Percentiles rank a stretch among this genome's conserved stretches.
Evolutionary conservation across 2,329 filamentous ascomycete species (phyloP).

Genomic region (Aureobasidium lini): DNA sequence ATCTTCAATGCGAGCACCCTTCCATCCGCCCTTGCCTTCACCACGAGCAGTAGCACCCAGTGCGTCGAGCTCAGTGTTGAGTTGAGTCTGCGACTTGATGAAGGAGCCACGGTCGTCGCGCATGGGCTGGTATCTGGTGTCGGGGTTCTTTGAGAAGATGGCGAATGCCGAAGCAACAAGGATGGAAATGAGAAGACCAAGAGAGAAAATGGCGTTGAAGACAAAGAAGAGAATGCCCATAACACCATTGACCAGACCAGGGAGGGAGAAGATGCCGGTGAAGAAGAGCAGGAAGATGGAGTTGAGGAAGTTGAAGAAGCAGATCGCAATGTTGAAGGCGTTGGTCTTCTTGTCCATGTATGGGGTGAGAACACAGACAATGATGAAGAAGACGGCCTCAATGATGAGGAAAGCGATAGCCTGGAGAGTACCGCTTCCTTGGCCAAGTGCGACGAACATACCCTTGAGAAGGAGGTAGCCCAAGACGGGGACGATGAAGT

Average conservation of each 20-base stretch:
- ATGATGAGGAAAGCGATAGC: constrained; percentile 77
- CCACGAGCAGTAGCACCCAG: constrained; percentile 82
- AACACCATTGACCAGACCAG: constrained; percentile 73
- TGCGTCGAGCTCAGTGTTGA: constrained; percentile 85
- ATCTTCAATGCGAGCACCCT: constrained; percentile 56
- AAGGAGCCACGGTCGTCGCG: constrained; percentile 92
- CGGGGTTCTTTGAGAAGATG: constrained; percentile 86
- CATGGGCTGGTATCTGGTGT: constrained; percentile 94
- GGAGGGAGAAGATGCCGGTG: constrained; percentile 77
- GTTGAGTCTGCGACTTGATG: constrained; percentile 88
- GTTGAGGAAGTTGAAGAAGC: constrained; percentile 83
- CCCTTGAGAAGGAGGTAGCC: constrained; percentile 77
- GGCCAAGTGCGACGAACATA: constrained; percentile 78
- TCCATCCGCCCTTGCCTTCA: constrained; percentile 47
- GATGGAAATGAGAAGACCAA: constrained; percentile 76
- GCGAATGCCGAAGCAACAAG: constrained; percentile 70
- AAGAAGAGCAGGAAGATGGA: constrained; percentile 84
- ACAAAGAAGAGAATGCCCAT: constrained; percentile 88
- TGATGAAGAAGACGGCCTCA: constrained; percentile 71
- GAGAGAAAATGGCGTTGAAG: constrained; percentile 73
- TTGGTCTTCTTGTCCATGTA: constrained; percentile 99
- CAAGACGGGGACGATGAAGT: constrained; percentile 79
- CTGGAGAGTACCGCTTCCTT: constrained; percentile 63
- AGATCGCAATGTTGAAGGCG: constrained; percentile 90
- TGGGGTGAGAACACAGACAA: constrained; percentile 70